These are phyloP conservation scores for Boletellus emodensis DNA, from an alignment of 768 basidiomycete species.

Conservation along the genomic window DNA sequence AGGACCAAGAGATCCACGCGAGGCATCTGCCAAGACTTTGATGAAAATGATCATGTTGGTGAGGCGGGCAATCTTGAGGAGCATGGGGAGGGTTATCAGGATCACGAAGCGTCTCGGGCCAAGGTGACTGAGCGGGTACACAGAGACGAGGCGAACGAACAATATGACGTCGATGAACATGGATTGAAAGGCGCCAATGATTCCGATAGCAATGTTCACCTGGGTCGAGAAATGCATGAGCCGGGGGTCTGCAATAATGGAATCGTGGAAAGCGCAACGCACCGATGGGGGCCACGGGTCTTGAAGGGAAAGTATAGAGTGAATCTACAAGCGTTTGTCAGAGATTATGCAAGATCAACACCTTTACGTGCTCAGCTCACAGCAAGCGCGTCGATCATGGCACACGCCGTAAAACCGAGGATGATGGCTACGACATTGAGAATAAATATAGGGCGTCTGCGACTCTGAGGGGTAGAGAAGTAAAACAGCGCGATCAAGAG, in stretches of 20 bases:
- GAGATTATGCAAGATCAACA: not conserved
- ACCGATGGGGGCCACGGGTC: conserved; percentile 22
- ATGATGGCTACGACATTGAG: conserved; percentile 24
- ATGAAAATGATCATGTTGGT: conserved; percentile 28
- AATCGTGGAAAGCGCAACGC: not conserved
- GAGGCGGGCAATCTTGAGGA: conserved; percentile 28
- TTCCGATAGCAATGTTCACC: conserved; percentile 28
- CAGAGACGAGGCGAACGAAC: conserved; percentile 26
- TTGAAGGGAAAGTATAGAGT: conserved; percentile 23
- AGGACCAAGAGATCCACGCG: conserved; percentile 17
- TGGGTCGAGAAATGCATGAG: not conserved
- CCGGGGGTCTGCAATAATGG: not conserved
- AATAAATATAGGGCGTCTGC: conserved; percentile 26
- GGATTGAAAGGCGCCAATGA: conserved; percentile 27
- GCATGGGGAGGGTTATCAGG: conserved; percentile 22
- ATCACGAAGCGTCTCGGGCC: conserved; percentile 13
- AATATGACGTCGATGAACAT: conserved; percentile 29
- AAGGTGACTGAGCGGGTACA: conserved; percentile 21
- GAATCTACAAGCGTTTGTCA: conserved; percentile 19
- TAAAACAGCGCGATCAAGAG: conserved; percentile 30
- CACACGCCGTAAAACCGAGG: conserved; percentile 20
- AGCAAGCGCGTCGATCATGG: conserved; percentile 17
- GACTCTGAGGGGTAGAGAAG: conserved; percentile 25
- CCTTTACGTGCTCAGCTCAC: conserved; percentile 9
- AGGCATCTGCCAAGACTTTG: conserved; percentile 19